Conservation (phyloP, 2,329 filamentous ascomycete species). For the Penicillium sclerotigenum region DNA sequence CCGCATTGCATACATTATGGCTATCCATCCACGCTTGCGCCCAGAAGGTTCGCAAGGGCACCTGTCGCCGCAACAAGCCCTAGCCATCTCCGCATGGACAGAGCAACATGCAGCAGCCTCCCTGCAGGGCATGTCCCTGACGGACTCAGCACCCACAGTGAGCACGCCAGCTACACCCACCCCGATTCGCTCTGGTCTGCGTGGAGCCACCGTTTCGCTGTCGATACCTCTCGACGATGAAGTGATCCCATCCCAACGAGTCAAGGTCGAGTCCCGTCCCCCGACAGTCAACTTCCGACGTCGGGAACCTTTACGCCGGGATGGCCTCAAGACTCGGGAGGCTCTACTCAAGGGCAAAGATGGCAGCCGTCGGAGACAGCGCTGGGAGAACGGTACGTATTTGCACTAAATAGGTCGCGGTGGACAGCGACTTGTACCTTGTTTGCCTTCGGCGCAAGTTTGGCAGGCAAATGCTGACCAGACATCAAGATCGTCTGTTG, state of each 20-base stretch:
- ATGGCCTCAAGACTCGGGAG: constrained; percentile 67
- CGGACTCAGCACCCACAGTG: constrained; percentile 22
- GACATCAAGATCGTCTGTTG: constrained; percentile 69
- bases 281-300: constrained; percentile 48
- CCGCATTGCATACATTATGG: constrained; percentile 34
- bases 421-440: not conserved
- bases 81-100: constrained; percentile 68
- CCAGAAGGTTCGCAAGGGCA: constrained; percentile 23
- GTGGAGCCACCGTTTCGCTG: constrained; percentile 61
- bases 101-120: constrained; percentile 41
- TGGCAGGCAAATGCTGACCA: constrained; percentile 22
- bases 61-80: constrained; percentile 40
- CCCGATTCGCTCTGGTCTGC: constrained; percentile 43
- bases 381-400: constrained; percentile 87
- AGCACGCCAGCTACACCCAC: constrained; percentile 53
- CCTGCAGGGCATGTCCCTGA: constrained; percentile 35
- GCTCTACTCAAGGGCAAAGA: constrained; percentile 84
- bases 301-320: constrained; percentile 55
- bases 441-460: not conserved
- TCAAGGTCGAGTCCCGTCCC: constrained; percentile 27
- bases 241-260: constrained; percentile 28
- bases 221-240: constrained; percentile 72
- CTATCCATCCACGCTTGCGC: constrained; percentile 41
- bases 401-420: not conserved
- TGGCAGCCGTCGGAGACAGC: constrained; percentile 76